A percentile compares a stretch with the other conserved stretches of the same genome.
Conservation (phyloP, 495 filamentous ascomycete species). For the Neurospora terricola region DNA sequence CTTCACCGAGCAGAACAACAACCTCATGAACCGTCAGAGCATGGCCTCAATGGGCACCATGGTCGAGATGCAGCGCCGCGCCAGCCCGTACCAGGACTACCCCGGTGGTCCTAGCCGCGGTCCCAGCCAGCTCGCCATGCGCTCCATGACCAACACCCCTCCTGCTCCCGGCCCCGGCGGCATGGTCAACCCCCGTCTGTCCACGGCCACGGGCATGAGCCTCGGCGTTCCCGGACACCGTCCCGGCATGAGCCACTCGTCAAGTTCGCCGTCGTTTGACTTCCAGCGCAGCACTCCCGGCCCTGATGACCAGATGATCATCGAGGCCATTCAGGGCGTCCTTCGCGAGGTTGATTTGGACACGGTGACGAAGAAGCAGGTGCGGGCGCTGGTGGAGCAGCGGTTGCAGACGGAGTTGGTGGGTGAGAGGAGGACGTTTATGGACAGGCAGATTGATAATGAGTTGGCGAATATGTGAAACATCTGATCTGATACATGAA, state of each 20-base stretch:
- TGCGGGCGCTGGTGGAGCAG: constrained; percentile 83
- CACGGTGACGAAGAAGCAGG: constrained; percentile 96
- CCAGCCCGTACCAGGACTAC: constrained; percentile 42
- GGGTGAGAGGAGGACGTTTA: constrained; percentile 71
- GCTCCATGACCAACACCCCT: constrained; percentile 33
- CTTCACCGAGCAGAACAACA: constrained; percentile 25
- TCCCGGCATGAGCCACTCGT: constrained; percentile 31
- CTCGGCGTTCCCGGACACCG: constrained; percentile 28
- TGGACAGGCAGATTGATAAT: constrained; percentile 85
- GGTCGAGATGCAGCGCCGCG: constrained; percentile 29
- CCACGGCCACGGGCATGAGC: constrained; percentile 29
- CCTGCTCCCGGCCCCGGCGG: constrained; percentile 30
- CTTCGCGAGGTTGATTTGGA: constrained; percentile 89
- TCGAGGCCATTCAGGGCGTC: constrained; percentile 72
- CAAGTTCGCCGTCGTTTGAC: constrained; percentile 62
- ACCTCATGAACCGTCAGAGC: constrained; percentile 35
- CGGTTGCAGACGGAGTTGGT: constrained; percentile 76
- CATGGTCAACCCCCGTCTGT: constrained; percentile 28
- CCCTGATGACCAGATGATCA: constrained; percentile 65
- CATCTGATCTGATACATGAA: background rate
- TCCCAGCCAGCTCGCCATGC: constrained; percentile 20
- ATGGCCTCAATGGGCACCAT: constrained; percentile 40
- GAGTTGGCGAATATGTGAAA: constrained; percentile 87
- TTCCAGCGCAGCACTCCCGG: constrained; percentile 57
- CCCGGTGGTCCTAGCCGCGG: constrained; percentile 12